Percentiles rank a stretch among this genome's conserved stretches.
Conservation (phyloP, 208 protist genomes). For the Phytomonas sp. region DNA sequence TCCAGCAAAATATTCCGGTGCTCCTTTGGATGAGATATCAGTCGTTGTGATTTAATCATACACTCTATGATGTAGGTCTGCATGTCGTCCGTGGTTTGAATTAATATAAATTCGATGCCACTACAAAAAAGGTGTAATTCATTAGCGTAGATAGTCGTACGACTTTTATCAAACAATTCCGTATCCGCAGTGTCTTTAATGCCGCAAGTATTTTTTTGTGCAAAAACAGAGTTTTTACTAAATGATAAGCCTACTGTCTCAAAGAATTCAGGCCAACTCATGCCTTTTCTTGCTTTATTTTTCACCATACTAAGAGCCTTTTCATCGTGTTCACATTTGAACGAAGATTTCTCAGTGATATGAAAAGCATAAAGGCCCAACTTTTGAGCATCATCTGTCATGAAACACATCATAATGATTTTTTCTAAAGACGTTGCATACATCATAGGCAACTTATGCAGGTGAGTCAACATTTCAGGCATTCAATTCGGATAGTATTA, state of each 20-base stretch:
- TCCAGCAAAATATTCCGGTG: constrained; percentile 38
- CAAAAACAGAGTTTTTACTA: constrained; percentile 20
- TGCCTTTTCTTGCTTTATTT: constrained; percentile 21
- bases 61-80: constrained; percentile 33
- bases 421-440: constrained; percentile 35
- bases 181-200: background rate
- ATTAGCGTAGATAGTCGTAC: background rate
- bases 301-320: constrained; percentile 23
- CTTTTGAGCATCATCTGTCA: constrained; percentile 37
- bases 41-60: constrained; percentile 38
- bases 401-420: constrained; percentile 49
- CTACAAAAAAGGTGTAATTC: background rate
- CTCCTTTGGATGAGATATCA: constrained; percentile 47
- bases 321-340: constrained; percentile 43
- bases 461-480: constrained; percentile 29
- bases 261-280: constrained; percentile 63
- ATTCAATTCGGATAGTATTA: constrained; percentile 10
- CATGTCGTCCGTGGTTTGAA: constrained; percentile 21
- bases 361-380: constrained; percentile 47
- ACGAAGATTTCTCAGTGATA: constrained; percentile 25
- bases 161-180: background rate
- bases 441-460: constrained; percentile 42
- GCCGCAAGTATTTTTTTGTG: constrained; percentile 6
- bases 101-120: constrained; percentile 20
- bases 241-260: constrained; percentile 37